Evolutionary conservation across 1,284 basidiomycete genomes (phyloP), one percentile per base, ranked within the genome.

Genomic region (Athelia psychrophila): DNA sequence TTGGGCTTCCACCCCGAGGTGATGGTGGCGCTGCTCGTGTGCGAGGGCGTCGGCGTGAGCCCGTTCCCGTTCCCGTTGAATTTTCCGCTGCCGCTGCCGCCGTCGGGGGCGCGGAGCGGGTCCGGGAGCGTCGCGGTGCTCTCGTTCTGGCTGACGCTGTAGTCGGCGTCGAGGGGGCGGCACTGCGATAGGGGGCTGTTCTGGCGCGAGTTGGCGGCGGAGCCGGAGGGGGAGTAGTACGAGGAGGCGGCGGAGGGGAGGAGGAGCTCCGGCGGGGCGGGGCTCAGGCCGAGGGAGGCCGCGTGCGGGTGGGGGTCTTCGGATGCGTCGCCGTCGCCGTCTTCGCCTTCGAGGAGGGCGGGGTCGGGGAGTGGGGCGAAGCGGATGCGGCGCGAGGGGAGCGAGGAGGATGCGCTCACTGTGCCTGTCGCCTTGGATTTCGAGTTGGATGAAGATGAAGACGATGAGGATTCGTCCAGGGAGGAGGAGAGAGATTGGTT

Each of bases 341-440:
- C 33, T 10, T 10, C 33, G 33, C n/a, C 38, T 18, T 42, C 38
- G 38, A 42, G 38, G 20, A 22, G n/a, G 8, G 81, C 75, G 13
- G 85, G 85, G 54, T 87, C 84, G 3, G 88, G 88, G n/a, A 91
- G 78, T 2, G 88, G 88, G 0, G 88, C 88, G 57, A 91, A 91
- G 56, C 85, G 81, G 50, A 91, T 89, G 16, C 44, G 19, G 44
- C 22, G 44, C 24, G 44, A 42, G 20, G 38, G 38, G 8, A 42
- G 16, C 16, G 38, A 42, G 38, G 8, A 8, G 38, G 8, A 6
- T n/a, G 38, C 38, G 38, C 38, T 22, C 38, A 16, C 20, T 42
- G 27, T 13, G 20, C 38, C n/a, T 9, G n/a, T n/a, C 20, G 6
- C n/a, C n/a, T 22, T 16, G n/a, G 8, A n/a, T 22, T 42, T 42